A percentile compares a stretch with the other conserved stretches of the same genome.
Conservation (phyloP, 305 asterid genomes). For the Andrographis paniculata region DNA sequence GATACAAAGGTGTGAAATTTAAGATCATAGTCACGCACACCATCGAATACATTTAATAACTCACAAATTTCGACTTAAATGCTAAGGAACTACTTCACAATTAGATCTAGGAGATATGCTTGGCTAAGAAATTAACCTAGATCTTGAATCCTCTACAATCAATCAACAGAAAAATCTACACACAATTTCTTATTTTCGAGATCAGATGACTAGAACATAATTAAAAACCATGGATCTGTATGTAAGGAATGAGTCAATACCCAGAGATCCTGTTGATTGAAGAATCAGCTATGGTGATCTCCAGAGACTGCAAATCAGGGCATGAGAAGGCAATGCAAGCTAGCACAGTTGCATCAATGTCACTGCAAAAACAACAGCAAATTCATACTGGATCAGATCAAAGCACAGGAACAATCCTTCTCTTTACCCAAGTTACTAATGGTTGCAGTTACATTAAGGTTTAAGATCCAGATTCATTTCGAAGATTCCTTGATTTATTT, state of each 20-base stretch:
- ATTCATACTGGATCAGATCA: background rate
- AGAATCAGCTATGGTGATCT: conserved; percentile 51
- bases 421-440: background rate
- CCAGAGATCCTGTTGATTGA: conserved; percentile 77
- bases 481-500: too few species aligned
- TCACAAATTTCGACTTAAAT: too few species aligned
- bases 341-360: conserved; percentile 75
- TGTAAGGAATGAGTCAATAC: conserved; percentile 26
- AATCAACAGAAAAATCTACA: background rate
- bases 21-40: too few species aligned
- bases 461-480: too few species aligned
- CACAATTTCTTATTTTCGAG: background rate
- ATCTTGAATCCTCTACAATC: too few species aligned
- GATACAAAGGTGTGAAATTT: too few species aligned
- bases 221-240: background rate
- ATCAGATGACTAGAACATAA: background rate
- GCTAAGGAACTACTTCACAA: too few species aligned
- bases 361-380: conserved; percentile 48
- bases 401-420: background rate
- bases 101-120: too few species aligned
- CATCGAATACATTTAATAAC: too few species aligned
- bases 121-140: too few species aligned
- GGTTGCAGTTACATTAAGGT: too few species aligned
- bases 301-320: conserved; percentile 71
- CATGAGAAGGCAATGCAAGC: conserved; percentile 98